Conservation (phyloP, 129 eudicot species). For the Logfia minima region DNA sequence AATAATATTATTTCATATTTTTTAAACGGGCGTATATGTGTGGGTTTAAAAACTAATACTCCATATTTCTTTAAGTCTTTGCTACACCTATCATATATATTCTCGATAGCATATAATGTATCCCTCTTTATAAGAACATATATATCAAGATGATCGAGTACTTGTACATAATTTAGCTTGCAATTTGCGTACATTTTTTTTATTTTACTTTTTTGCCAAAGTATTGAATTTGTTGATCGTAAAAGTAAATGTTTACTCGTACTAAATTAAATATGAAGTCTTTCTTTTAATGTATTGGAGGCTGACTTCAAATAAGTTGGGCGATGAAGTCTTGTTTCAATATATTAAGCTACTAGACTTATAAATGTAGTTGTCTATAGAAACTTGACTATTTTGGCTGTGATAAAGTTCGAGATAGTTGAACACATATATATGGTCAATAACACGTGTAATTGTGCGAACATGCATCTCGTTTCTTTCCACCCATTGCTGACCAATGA, state of each 20-base stretch:
- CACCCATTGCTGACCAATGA: constrained; percentile 33
- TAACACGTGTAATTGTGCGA: constrained; percentile 15
- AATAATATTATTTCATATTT: too few species aligned
- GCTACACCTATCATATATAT: too few species aligned
- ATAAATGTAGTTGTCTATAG: not conserved
- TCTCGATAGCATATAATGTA: too few species aligned
- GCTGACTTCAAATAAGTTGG: not conserved
- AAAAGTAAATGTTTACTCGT: not conserved
- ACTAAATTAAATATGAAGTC: not conserved
- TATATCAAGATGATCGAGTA: too few species aligned
- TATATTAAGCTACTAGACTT: too few species aligned
- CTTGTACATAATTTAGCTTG: too few species aligned
- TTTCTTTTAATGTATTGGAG: not conserved
- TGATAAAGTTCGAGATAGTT: not conserved
- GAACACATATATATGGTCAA: constrained; percentile 19
- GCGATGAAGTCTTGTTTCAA: not conserved
- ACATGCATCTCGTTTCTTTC: constrained; percentile 13
- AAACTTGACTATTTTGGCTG: not conserved
- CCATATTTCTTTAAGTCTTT: too few species aligned
- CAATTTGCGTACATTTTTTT: too few species aligned
- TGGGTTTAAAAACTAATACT: too few species aligned
- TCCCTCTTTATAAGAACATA: too few species aligned
- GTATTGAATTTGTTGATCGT: not conserved
- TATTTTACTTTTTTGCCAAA: too few species aligned
- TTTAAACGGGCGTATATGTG: too few species aligned